A percentile compares a stretch with the other conserved stretches of the same genome.
Conservation (phyloP, 345 rosid genomes). For the Moricandia arvensis region DNA sequence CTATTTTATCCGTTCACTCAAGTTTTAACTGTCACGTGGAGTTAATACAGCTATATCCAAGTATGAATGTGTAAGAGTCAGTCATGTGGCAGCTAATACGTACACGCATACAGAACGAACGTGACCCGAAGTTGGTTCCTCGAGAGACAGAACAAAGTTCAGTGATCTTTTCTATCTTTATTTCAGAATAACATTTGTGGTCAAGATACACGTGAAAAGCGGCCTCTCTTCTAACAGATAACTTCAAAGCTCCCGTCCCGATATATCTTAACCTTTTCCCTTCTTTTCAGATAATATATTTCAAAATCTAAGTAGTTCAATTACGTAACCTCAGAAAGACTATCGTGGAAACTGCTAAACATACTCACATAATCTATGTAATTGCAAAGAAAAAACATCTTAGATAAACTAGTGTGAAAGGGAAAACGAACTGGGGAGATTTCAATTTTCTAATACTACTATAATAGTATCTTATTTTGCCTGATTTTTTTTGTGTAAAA, state of each 20-base stretch:
- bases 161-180: slow-evolving; percentile 12
- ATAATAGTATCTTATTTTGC: not conserved
- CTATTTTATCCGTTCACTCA: not conserved
- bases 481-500: not conserved
- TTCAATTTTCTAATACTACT: not conserved
- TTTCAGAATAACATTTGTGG: slow-evolving; percentile 20
- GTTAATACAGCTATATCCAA: not conserved
- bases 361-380: too few species aligned
- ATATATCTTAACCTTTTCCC: not conserved
- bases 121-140: slow-evolving; percentile 6
- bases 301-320: too few species aligned
- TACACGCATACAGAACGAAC: slow-evolving; percentile 1
- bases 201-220: slow-evolving; percentile 26
- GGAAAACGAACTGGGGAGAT: not conserved
- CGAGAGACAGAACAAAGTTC: slow-evolving; percentile 21
- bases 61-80: slow-evolving; percentile 12
- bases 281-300: too few species aligned
- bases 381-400: not conserved
- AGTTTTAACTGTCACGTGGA: slow-evolving; percentile 6
- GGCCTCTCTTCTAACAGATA: slow-evolving; percentile 12
- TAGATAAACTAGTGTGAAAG: not conserved
- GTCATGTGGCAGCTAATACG: slow-evolving; percentile 30
- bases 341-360: too few species aligned
- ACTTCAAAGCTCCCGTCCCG: slow-evolving; percentile 4
- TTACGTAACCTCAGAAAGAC: too few species aligned